Evolutionary conservation across 495 filamentous ascomycete species (phyloP).

Genomic region (Cudoniella acicularis): DNA sequence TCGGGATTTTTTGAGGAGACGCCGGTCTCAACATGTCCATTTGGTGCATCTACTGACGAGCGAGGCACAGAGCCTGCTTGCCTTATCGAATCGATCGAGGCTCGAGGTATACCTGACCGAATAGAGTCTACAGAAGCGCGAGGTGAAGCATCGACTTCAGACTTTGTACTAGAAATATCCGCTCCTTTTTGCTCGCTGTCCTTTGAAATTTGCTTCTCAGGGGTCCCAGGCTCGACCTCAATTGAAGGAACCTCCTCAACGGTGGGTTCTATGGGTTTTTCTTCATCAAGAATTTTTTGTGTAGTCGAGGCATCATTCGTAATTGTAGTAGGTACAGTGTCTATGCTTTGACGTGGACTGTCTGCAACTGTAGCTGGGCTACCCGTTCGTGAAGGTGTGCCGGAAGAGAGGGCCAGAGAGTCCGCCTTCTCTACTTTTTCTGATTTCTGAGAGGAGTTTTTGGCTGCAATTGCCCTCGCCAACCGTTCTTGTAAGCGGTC

Average conservation of each 20-base stretch:
- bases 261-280: neutral
- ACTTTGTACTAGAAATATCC: slow-evolving; percentile 1
- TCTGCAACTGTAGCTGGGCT: slow-evolving; percentile 18
- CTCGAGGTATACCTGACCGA: slow-evolving; percentile 17
- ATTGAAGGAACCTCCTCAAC: neutral
- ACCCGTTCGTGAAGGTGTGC: slow-evolving; percentile 14
- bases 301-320: neutral
- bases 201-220: neutral
- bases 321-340: slow-evolving; percentile 1
- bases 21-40: neutral
- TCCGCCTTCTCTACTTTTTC: slow-evolving; percentile 22
- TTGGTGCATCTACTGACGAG: slow-evolving; percentile 2
- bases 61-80: neutral
- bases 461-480: slow-evolving; percentile 57
- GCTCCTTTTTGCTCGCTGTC: neutral
- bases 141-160: slow-evolving; percentile 4
- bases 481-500: slow-evolving; percentile 83
- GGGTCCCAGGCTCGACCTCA: neutral
- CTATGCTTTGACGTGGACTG: slow-evolving; percentile 24
- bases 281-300: neutral
- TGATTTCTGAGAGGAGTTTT: slow-evolving; percentile 21
- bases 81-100: slow-evolving; percentile 18
- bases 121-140: slow-evolving; percentile 18
- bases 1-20: slow-evolving; percentile 4
- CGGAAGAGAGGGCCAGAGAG: slow-evolving; percentile 18